Base-by-base conservation (phyloP, 495 filamentous ascomycete genomes). In the Hypoxylon crocopeplum region DNA sequence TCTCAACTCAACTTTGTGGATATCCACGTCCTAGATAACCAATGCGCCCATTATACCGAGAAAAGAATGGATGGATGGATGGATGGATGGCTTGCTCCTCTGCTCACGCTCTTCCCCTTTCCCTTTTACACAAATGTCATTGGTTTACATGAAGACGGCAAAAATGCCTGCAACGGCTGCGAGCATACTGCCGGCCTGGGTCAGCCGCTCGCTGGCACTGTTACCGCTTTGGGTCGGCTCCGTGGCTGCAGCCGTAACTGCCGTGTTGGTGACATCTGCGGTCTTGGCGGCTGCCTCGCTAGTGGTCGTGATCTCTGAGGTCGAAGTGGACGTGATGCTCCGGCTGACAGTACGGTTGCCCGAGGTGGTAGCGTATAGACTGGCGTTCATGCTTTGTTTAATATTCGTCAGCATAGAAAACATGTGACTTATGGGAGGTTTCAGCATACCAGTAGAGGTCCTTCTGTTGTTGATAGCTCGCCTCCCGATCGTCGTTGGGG, bases 361-460 rank as follows among this genome's bases (percentile, higher is more conserved):
- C 0, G 47, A 44, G 16, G 48, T 56, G 17, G 65, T 61, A 21
- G 56, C 56, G 48, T 56, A 60, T 12, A 59, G 30, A 30, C 56
- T 52, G 7, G 63, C 62, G 42, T 59, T 55, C 29, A 56, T 54
- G 54, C 47, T 57, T 46, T 16, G 17, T 21, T 49, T 46, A 6
- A 19, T 8, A 8, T 5, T 10, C 8, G 24, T 40, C 29, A 48
- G 36, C n/a, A 45, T 13, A 24, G 30, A 1, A 13, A 30, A n/a
- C n/a, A n/a, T n/a, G n/a, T n/a, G n/a, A n/a, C n/a, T n/a, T 27
- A 44, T 11, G n/a, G 1, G 7, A 34, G 20, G 19, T 29, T 15
- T 29, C 3, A 24, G 32, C 61, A 37, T 16, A 68, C 68, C 77
- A 80, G 66, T 77, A 77, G 38, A 73, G 70, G 16, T 74, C 59